A percentile compares a stretch with the other conserved stretches of the same genome.
These are phyloP conservation scores for Polymyxa betae DNA, from an alignment of 208 protist species.

Conservation along the genomic window DNA sequence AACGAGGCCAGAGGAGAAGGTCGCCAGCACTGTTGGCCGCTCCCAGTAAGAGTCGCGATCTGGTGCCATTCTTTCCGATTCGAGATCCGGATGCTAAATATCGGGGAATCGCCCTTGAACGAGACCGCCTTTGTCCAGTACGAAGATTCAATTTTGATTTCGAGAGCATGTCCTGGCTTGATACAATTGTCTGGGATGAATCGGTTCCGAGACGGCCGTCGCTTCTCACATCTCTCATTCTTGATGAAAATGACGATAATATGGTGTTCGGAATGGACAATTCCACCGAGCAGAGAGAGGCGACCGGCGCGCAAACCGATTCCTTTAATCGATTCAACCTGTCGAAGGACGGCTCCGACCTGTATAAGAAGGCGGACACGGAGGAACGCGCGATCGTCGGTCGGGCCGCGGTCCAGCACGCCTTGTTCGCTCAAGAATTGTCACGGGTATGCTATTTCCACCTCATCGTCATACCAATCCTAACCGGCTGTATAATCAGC, in stretches of 20 bases:
- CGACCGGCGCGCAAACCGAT: not conserved
- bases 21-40: not conserved
- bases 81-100: too few relatives aligned
- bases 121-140: not conserved
- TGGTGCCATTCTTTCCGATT: not conserved
- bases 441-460: not conserved
- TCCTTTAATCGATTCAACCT: slow-evolving; percentile 22
- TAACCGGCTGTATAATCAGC: not conserved
- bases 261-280: not conserved
- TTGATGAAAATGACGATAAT: slow-evolving; percentile 23
- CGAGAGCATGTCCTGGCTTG: not conserved
- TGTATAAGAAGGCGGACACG: not conserved
- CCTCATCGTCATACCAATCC: not conserved
- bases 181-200: slow-evolving; percentile 29
- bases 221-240: not conserved
- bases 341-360: not conserved
- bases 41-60: not conserved
- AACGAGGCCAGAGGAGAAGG: not conserved
- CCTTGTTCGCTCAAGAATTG: slow-evolving; percentile 31
- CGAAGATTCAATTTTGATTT: not conserved
- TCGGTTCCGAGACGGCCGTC: not conserved
- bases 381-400: slow-evolving; percentile 24
- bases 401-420: slow-evolving; percentile 37
- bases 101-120: too few relatives aligned
- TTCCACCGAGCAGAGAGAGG: not conserved